Percentiles rank a stretch among this genome's conserved stretches.
These are phyloP conservation scores for Escovopsis sp. DNA, from an alignment of 2,329 filamentous ascomycete species.

Conservation along the genomic window DNA sequence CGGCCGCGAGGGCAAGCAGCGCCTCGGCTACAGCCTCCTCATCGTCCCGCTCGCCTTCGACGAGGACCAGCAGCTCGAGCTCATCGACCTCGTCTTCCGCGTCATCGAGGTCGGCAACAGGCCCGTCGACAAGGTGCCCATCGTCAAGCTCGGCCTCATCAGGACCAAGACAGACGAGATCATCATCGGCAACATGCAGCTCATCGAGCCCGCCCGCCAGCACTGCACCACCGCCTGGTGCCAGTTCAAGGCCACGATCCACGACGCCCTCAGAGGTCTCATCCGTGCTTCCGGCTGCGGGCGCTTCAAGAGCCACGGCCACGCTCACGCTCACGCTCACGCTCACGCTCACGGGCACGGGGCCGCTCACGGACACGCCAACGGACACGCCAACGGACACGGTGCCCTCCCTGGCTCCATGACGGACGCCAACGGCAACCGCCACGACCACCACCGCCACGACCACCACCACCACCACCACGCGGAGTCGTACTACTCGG, in stretches of 20 bases:
- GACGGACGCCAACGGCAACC: slow-evolving; percentile 7
- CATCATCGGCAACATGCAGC: slow-evolving; percentile 35
- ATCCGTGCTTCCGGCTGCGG: slow-evolving; percentile 15
- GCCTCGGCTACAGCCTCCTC: slow-evolving; percentile 35
- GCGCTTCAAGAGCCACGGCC: slow-evolving; percentile 6
- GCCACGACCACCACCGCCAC: slow-evolving; percentile 10
- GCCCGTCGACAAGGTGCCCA: slow-evolving; percentile 39
- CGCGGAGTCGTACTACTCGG: slow-evolving; percentile 3
- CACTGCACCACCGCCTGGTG: slow-evolving; percentile 36
- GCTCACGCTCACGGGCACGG: not conserved
- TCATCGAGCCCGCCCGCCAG: slow-evolving; percentile 16
- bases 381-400: not conserved
- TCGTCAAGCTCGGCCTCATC: slow-evolving; percentile 46
- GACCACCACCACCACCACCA: slow-evolving; percentile 10
- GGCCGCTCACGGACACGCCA: not conserved
- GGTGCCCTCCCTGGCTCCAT: slow-evolving; percentile 4
- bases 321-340: not conserved
- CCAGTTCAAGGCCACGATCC: slow-evolving; percentile 26
- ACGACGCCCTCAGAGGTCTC: slow-evolving; percentile 13
- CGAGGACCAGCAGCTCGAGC: slow-evolving; percentile 34
- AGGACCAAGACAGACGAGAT: slow-evolving; percentile 41
- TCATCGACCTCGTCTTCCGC: slow-evolving; percentile 40
- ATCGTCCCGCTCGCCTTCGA: slow-evolving; percentile 30
- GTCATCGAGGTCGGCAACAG: slow-evolving; percentile 44
- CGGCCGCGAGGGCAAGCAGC: slow-evolving; percentile 20